Conservation (phyloP, 306 rosid species). For the Delonix regia region DNA sequence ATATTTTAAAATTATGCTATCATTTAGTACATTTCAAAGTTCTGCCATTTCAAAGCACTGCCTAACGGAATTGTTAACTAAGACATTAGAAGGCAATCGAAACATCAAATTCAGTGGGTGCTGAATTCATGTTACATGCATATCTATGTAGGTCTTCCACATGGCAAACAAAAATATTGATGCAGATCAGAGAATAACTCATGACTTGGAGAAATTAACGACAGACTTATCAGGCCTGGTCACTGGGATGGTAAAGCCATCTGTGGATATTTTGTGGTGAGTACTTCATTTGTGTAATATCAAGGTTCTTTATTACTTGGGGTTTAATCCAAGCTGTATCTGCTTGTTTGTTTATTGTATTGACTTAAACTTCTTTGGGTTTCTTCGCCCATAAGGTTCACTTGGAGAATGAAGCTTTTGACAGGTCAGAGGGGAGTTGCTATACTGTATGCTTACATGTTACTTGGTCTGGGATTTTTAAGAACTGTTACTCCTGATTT, state of each 20-base stretch:
- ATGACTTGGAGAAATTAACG: slow-evolving; percentile 91
- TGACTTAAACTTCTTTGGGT: slow-evolving; percentile 11
- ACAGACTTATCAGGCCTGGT: slow-evolving; percentile 90
- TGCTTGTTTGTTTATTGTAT: slow-evolving; percentile 14
- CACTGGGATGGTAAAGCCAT: slow-evolving; percentile 95
- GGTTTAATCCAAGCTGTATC: slow-evolving; percentile 19
- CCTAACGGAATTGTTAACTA: not conserved
- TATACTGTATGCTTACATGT: slow-evolving; percentile 92
- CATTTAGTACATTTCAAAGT: not conserved
- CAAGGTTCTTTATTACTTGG: slow-evolving; percentile 11
- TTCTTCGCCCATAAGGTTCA: slow-evolving; percentile 69
- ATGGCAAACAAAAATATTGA: slow-evolving; percentile 82
- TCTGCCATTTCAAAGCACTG: not conserved
- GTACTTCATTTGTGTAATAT: slow-evolving; percentile 38
- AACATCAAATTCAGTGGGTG: slow-evolving; percentile 9
- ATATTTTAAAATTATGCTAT: not conserved
- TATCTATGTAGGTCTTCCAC: slow-evolving; percentile 81
- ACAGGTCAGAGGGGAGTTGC: slow-evolving; percentile 96
- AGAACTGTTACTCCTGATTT: slow-evolving; percentile 91
- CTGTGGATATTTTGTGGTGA: slow-evolving; percentile 97
- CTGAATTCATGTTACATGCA: slow-evolving; percentile 30
- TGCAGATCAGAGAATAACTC: slow-evolving; percentile 97
- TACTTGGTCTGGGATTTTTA: slow-evolving; percentile 91
- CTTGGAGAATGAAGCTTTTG: slow-evolving; percentile 99
- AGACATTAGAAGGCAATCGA: not conserved